Percentiles rank a stretch among this genome's conserved stretches.
phyloP scores from a whole-genome alignment of 225 moss, liverwort and hornwort species.

The Polytrichum formosum region DNA sequence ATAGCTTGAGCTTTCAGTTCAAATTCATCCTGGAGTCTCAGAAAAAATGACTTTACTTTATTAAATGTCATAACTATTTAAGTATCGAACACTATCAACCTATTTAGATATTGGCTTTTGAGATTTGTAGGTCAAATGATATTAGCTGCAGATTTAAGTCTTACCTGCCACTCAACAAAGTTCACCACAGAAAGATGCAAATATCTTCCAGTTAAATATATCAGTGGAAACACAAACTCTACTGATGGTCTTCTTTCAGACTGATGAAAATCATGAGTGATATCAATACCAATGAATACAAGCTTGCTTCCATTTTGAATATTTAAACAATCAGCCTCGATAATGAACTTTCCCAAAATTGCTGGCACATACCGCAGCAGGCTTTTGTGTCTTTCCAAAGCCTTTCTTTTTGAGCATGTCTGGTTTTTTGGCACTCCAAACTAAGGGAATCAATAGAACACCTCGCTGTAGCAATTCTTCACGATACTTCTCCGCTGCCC shows the following conservation, averaged over 20 bases:
- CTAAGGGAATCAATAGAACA: conserved; percentile 75
- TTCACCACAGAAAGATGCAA: too few relatives aligned
- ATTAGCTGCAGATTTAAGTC: too few relatives aligned
- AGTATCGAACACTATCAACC: neutral
- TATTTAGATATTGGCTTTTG: neutral
- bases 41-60: neutral
- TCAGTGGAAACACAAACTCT: too few relatives aligned
- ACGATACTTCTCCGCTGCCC: conserved; percentile 67
- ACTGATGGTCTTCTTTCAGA: neutral
- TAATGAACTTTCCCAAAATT: neutral
- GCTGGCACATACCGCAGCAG: conserved; percentile 46
- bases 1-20: conserved; percentile 74
- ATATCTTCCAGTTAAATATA: too few relatives aligned
- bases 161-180: too few relatives aligned
- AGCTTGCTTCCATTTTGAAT: neutral
- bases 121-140: neutral
- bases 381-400: conserved; percentile 60
- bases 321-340: neutral
- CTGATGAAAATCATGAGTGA: neutral
- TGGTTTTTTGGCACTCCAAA: conserved; percentile 53
- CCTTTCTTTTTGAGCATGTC: conserved; percentile 64
- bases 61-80: neutral
- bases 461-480: conserved; percentile 91
- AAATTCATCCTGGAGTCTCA: conserved; percentile 65
- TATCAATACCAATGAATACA: neutral